Evolutionary conservation across 139 green algal species (phyloP).

Genomic region (Dunaliella primolecta): DNA sequence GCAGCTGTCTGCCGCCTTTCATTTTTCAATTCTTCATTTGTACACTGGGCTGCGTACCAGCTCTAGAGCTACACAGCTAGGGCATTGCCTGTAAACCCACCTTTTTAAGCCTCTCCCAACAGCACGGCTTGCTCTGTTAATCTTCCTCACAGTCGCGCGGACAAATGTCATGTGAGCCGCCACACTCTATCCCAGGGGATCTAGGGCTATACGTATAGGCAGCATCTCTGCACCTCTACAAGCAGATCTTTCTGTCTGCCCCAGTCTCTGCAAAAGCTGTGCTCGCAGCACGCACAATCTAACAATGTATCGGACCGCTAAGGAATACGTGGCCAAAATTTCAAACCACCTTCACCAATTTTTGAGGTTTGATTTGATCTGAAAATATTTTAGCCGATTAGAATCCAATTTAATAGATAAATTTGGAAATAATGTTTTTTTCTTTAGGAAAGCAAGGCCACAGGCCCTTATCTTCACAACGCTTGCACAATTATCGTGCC

Average conservation of each 20-base stretch:
- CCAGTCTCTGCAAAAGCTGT: no score
- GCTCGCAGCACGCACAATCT: no score
- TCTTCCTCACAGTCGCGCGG: no score
- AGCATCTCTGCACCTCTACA: no score
- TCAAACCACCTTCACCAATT: neutral
- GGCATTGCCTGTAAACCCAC: neutral
- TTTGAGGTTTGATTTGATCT: neutral
- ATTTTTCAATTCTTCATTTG: no score
- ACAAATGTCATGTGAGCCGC: no score
- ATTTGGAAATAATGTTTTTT: neutral
- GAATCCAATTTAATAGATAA: neutral
- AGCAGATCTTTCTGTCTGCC: no score
- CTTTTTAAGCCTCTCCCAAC: neutral
- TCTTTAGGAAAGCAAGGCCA: neutral
- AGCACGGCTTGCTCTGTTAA: no score
- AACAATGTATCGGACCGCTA: no score
- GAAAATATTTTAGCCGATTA: neutral
- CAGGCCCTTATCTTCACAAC: neutral
- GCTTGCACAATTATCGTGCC: neutral
- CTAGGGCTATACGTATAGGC: no score
- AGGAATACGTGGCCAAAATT: no score
- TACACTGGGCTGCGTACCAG: neutral
- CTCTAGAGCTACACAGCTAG: neutral
- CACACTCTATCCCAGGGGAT: no score
- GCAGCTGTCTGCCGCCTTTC: neutral